Evolutionary conservation across 805 yeast species (phyloP).

Genomic region (Brettanomyces custersianus): DNA sequence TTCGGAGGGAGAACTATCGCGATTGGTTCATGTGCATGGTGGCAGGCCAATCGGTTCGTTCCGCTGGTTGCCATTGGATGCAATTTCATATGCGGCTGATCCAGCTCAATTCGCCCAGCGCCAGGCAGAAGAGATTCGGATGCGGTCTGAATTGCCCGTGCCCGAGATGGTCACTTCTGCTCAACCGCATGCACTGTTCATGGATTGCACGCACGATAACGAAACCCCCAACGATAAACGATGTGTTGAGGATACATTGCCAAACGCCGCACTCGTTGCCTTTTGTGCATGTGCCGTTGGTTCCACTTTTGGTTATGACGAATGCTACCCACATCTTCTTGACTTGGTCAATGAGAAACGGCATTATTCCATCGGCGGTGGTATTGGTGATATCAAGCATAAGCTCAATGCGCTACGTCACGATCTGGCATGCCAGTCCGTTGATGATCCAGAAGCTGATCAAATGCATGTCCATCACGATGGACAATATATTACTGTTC

Average conservation of each 20-base stretch:
- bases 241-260: constrained; percentile 88
- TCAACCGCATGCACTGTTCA: constrained; percentile 87
- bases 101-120: constrained; percentile 23
- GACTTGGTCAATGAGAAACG: constrained; percentile 75
- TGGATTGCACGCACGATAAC: constrained; percentile 98
- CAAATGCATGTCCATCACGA: constrained; percentile 95
- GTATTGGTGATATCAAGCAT: constrained; percentile 69
- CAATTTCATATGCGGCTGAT: constrained; percentile 56
- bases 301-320: constrained; percentile 90
- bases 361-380: constrained; percentile 46
- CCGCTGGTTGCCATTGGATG: constrained; percentile 70
- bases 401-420: constrained; percentile 50
- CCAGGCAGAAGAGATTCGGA: constrained; percentile 20
- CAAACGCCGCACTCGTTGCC: constrained; percentile 91
- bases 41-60: constrained; percentile 94
- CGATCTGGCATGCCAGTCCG: constrained; percentile 44
- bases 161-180: constrained; percentile 58
- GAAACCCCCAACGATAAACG: constrained; percentile 84
- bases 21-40: constrained; percentile 84
- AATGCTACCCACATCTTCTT: constrained; percentile 73
- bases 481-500: constrained; percentile 86
- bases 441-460: constrained; percentile 48
- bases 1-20: constrained; percentile 76
- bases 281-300: constrained; percentile 92
- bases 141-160: constrained; percentile 55